phyloP scores from a whole-genome alignment of 345 rosid species.

The Eucalyptus decipiens region DNA sequence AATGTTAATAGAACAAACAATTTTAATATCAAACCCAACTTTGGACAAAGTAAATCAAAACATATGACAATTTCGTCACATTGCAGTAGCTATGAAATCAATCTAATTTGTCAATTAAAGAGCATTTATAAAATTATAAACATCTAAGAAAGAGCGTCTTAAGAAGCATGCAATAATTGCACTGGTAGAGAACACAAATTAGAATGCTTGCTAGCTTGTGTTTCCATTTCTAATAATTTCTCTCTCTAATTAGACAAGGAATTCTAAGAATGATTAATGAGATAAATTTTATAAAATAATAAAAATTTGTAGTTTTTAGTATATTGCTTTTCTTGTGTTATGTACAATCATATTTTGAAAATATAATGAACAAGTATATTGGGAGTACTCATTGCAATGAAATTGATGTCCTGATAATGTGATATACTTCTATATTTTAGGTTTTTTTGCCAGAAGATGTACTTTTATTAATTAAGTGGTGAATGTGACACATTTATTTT shows the following conservation, averaged over 20 bases:
- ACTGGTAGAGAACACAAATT: not conserved
- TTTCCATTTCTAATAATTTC: not conserved
- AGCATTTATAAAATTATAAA: not conserved
- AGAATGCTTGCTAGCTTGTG: not conserved
- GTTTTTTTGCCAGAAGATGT: not conserved
- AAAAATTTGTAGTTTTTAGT: not conserved
- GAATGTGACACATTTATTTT: not conserved
- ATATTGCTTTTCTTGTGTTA: not conserved
- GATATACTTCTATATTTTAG: not conserved
- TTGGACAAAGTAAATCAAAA: not conserved
- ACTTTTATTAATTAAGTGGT: not conserved
- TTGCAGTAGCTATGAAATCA: not conserved
- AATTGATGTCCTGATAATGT: not conserved
- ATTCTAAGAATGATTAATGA: not conserved
- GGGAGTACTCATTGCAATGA: not conserved
- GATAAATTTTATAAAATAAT: not conserved
- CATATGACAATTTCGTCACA: not conserved
- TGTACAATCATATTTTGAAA: not conserved
- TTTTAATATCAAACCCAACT: not conserved
- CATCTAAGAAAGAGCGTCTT: not conserved
- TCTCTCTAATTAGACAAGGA: not conserved
- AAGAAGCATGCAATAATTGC: not conserved
- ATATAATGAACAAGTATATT: not conserved
- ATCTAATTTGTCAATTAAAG: not conserved
- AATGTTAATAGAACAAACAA: not conserved